Conservation (phyloP, 2,329 filamentous ascomycete species). For the Fusarium sp. region DNA sequence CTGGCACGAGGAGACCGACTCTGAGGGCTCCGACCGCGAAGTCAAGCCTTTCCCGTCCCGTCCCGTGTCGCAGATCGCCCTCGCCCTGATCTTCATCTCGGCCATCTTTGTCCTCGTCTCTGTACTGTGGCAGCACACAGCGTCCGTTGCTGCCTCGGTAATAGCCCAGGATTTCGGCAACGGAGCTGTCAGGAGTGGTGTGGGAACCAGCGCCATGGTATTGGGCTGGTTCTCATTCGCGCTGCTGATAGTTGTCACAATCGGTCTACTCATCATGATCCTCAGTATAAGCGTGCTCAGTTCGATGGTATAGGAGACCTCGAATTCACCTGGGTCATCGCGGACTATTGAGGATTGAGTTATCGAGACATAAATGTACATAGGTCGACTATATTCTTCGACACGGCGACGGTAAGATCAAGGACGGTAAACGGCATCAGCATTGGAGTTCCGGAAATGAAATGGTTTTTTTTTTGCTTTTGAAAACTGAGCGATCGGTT, state of each 20-base stretch:
- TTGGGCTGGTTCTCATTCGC: slow-evolving; percentile 98
- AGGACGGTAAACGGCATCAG: slow-evolving; percentile 45
- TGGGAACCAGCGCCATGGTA: slow-evolving; percentile 95
- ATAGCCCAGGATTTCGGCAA: slow-evolving; percentile 94
- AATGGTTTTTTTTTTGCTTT: slow-evolving; percentile 39
- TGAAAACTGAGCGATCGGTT: slow-evolving; percentile 35
- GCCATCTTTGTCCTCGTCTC: slow-evolving; percentile 78
- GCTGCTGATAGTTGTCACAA: slow-evolving; percentile 91
- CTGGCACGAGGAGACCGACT: slow-evolving; percentile 92
- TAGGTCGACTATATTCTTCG: slow-evolving; percentile 35
- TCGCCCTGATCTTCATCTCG: slow-evolving; percentile 88
- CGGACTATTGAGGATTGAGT: slow-evolving; percentile 31
- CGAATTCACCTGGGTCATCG: slow-evolving; percentile 28
- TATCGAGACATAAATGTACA: slow-evolving; percentile 33
- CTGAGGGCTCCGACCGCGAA: slow-evolving; percentile 82
- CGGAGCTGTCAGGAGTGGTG: slow-evolving; percentile 84
- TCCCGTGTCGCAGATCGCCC: slow-evolving; percentile 88
- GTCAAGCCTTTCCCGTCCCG: slow-evolving; percentile 94
- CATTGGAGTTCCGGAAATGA: slow-evolving; percentile 48
- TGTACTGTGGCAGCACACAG: slow-evolving; percentile 90
- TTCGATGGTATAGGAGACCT: slow-evolving; percentile 56
- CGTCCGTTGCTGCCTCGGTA: slow-evolving; percentile 91
- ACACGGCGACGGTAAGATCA: slow-evolving; percentile 36
- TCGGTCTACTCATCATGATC: slow-evolving; percentile 95
- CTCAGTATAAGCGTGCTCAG: slow-evolving; percentile 85